Conservation (phyloP, 2,329 filamentous ascomycete genomes). For the Ilyonectria robusta region DNA sequence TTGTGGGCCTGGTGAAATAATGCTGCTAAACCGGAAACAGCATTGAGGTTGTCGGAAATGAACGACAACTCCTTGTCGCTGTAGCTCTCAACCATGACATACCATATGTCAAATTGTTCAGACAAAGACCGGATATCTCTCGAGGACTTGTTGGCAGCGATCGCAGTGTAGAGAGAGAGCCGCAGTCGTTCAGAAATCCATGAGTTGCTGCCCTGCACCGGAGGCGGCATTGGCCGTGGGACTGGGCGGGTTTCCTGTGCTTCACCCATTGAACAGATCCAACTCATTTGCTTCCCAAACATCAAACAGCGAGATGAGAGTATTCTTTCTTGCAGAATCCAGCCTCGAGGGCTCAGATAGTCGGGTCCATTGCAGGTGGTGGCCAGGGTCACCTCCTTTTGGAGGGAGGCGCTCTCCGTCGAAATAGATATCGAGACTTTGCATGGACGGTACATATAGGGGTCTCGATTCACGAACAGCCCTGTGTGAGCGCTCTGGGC, state of each 20-base stretch:
- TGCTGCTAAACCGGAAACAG: slow-evolving; percentile 17
- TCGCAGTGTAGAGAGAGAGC: not conserved
- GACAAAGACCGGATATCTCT: not conserved
- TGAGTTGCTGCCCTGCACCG: not conserved
- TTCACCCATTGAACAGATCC: slow-evolving; percentile 28
- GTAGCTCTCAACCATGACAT: slow-evolving; percentile 29
- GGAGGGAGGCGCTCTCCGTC: not conserved
- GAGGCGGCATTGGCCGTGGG: not conserved
- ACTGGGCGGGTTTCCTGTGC: slow-evolving; percentile 25
- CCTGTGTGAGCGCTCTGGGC: slow-evolving; percentile 29
- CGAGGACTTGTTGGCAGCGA: not conserved
- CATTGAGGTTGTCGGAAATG: slow-evolving; percentile 24
- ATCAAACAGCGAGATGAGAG: slow-evolving; percentile 30
- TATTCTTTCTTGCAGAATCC: slow-evolving; percentile 30
- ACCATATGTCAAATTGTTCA: slow-evolving; percentile 26
- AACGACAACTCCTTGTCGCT: slow-evolving; percentile 21
- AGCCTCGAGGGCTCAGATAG: slow-evolving; percentile 29
- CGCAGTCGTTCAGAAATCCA: slow-evolving; percentile 15
- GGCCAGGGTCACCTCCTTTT: slow-evolving; percentile 22
- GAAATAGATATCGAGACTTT: slow-evolving; percentile 12
- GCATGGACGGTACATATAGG: slow-evolving; percentile 26
- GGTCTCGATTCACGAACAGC: slow-evolving; percentile 20
- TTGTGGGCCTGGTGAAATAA: slow-evolving; percentile 5
- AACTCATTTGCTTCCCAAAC: slow-evolving; percentile 32
- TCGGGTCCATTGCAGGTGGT: slow-evolving; percentile 26